These are phyloP conservation scores for Linum tenue DNA, from an alignment of 345 rosid species.

Conservation along the genomic window DNA sequence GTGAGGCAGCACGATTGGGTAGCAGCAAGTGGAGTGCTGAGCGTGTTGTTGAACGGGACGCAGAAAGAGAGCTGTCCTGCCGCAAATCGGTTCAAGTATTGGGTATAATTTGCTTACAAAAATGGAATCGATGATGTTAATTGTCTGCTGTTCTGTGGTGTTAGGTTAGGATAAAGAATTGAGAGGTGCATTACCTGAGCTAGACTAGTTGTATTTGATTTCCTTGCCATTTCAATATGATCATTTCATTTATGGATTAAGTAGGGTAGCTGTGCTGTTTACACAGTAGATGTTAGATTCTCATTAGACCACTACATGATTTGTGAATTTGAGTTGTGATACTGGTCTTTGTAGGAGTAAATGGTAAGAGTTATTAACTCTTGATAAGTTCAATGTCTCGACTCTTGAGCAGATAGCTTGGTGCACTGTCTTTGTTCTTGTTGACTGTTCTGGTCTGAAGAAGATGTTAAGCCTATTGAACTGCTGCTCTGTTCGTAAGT, in stretches of 20 bases:
- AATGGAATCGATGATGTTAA: neutral
- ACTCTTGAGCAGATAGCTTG: neutral
- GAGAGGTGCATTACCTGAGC: neutral
- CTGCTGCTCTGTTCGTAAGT: neutral
- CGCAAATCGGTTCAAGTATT: conserved; percentile 55
- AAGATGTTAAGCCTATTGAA: neutral
- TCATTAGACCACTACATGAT: neutral
- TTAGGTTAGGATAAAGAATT: neutral
- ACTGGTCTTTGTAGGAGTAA: neutral
- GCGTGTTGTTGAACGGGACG: conserved; percentile 50
- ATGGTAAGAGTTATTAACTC: too few relatives aligned
- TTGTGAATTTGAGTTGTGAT: neutral
- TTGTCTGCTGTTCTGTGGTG: neutral
- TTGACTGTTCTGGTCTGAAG: neutral
- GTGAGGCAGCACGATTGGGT: conserved; percentile 47
- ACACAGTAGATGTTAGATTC: neutral
- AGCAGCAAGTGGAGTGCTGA: conserved; percentile 58
- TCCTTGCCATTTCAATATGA: neutral
- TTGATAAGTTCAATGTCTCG: too few relatives aligned
- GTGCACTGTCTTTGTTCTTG: neutral
- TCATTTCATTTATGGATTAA: neutral
- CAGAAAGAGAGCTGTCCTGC: conserved; percentile 28
- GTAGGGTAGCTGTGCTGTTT: neutral
- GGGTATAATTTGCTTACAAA: conserved; percentile 26
- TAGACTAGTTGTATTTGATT: neutral